Evolutionary conservation across 306 rosid species (phyloP), one percentile per base, ranked within the genome.

Genomic region (Calophaca sinica): DNA sequence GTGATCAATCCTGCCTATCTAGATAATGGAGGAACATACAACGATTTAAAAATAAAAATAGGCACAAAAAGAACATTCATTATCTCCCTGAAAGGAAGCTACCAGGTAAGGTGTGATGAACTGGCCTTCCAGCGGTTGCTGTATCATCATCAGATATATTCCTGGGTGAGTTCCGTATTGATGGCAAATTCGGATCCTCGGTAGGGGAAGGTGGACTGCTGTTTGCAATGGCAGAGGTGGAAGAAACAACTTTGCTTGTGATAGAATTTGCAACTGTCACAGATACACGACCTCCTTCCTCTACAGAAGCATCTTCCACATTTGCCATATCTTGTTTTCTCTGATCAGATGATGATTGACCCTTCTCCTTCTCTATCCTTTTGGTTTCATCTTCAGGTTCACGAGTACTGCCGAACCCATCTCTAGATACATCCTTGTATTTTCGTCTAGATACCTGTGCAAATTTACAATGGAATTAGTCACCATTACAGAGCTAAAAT

Each of bases 61-160:
- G 65, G 72, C 44, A 35, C 11, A 63, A 46, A n/a, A 0, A n/a
- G 36, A 10, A 51, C 62, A 70, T 7, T 50, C 39, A 66, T 66
- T 31, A 26, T 72, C 51, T 69, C 57, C 75, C 70, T 29, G 75
- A 74, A 70, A 67, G 80, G 69, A 66, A 68, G 76, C 65, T 91
- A 94, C 99, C 99, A 84, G 97, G 99, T 81, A 94, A 85, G 74
- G 99, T 94, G 78, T 75, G 96, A 82, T 89, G 91, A 79, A 87
- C 89, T 70, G 96, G 92, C 83, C 87, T 87, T 71, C 96, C 96
- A 73, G 82, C 91, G 9, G 88, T 76, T 74, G 85, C 81, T 11
- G 87, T 83, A 77, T 94, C 97, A 66, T 91, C 96, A 64, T 94
- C 98, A 77, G 97, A 94, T 51, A 81, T 70, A 77, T 81, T 90